Evolutionary conservation across 202 grass and related monocot species (phyloP).

Genomic region (Schoenoplectus triqueter): DNA sequence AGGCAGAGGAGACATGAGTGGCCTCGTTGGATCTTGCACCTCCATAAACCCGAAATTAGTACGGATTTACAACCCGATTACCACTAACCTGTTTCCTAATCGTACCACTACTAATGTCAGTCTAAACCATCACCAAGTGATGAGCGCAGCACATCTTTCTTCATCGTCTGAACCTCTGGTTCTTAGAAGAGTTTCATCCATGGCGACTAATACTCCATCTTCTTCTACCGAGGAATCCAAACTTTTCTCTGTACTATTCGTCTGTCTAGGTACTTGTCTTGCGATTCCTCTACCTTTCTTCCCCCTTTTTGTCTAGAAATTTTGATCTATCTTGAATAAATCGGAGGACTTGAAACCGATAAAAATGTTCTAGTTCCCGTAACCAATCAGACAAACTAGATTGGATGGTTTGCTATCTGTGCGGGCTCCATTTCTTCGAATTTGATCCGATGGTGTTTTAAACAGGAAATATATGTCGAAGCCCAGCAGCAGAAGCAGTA

Average conservation of each 20-base stretch:
- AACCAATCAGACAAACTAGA: background rate
- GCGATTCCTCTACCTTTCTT: background rate
- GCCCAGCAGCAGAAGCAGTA: conserved; percentile 91
- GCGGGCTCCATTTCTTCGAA: background rate
- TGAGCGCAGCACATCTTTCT: background rate
- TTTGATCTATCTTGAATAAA: background rate
- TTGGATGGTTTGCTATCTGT: background rate
- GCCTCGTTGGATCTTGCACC: conserved; percentile 15
- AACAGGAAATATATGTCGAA: conserved; percentile 93
- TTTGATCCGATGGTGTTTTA: conserved; percentile 34
- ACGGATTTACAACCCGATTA: conserved; percentile 21
- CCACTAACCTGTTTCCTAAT: conserved; percentile 32
- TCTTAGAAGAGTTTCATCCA: conserved; percentile 35
- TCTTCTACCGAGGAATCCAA: conserved; percentile 39
- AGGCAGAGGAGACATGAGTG: conserved; percentile 14
- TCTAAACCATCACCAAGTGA: background rate
- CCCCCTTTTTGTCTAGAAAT: background rate
- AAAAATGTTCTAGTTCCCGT: background rate
- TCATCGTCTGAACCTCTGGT: conserved; percentile 11
- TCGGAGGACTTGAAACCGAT: background rate
- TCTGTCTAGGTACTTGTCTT: conserved; percentile 67
- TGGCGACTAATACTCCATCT: conserved; percentile 38
- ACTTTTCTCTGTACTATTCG: conserved; percentile 89
- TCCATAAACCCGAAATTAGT: conserved; percentile 21
- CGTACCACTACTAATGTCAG: background rate